Conservation (phyloP, 1,139 yeast genomes). For the Candida smagusa region DNA sequence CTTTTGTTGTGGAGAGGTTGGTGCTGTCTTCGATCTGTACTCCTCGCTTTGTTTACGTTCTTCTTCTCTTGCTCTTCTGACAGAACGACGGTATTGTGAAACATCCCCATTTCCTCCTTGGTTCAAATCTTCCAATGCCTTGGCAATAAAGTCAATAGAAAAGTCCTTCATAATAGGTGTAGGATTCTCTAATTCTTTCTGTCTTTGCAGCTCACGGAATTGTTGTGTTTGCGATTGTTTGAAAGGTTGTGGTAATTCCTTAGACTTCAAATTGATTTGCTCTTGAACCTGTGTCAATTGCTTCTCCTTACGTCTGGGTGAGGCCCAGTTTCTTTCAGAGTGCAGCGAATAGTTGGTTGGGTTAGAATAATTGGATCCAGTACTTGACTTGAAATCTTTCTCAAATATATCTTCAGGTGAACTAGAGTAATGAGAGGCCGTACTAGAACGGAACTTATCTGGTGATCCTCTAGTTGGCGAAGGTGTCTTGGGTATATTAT, state of each 20-base stretch:
- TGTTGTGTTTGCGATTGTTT: conserved; percentile 7
- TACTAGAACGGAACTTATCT: conserved; percentile 8
- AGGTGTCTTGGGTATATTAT: conserved; percentile 13
- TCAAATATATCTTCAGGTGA: conserved; percentile 24
- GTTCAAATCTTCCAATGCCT: conserved; percentile 65
- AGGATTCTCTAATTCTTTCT: conserved; percentile 7
- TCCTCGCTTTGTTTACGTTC: conserved; percentile 8
- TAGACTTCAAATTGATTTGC: conserved; percentile 35
- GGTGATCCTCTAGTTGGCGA: conserved; percentile 24
- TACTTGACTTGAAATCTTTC: conserved; percentile 20
- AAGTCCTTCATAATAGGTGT: conserved; percentile 45
- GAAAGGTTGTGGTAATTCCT: conserved; percentile 23
- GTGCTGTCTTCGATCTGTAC: conserved; percentile 11
- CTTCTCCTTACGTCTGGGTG: conserved; percentile 44
- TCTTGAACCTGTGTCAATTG: conserved; percentile 39
- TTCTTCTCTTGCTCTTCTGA: conserved; percentile 22
- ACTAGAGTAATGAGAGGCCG: conserved; percentile 11
- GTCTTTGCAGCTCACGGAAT: conserved; percentile 6
- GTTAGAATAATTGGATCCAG: conserved; percentile 42
- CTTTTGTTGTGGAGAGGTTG: conserved; percentile 17
- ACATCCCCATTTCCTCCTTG: conserved; percentile 63
- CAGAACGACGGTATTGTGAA: conserved; percentile 38
- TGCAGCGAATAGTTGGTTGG: conserved; percentile 27
- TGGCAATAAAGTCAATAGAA: conserved; percentile 48
- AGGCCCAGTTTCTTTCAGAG: conserved; percentile 49